phyloP scores from a whole-genome alignment of 768 basidiomycete species.

The Rubroboletus pulcherrimus region DNA sequence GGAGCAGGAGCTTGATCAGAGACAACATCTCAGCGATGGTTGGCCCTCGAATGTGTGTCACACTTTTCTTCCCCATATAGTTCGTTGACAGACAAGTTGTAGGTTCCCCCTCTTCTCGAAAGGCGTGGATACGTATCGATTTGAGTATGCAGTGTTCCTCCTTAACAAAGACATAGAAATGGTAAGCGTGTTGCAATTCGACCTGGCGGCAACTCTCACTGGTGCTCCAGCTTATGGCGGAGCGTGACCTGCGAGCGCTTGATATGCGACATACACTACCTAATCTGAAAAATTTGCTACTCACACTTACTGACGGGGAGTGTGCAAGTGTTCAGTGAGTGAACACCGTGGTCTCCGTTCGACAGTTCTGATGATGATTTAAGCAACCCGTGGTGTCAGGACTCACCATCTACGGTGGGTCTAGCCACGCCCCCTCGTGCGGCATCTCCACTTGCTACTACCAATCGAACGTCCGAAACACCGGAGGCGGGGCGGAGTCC shows the following conservation, averaged over 20 bases:
- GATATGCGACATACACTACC: slow-evolving; percentile 96
- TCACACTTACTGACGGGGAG: slow-evolving; percentile 78
- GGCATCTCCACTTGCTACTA: slow-evolving; percentile 11
- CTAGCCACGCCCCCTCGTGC: slow-evolving; percentile 24
- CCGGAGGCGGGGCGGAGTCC: slow-evolving; percentile 26
- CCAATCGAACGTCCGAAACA: slow-evolving; percentile 20
- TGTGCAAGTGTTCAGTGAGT: slow-evolving; percentile 46
- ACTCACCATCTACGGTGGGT: slow-evolving; percentile 21
- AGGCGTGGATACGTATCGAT: slow-evolving; percentile 94
- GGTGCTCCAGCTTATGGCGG: slow-evolving; percentile 73
- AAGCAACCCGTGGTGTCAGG: slow-evolving; percentile 19
- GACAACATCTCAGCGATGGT: slow-evolving; percentile 95
- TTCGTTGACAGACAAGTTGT: slow-evolving; percentile 11
- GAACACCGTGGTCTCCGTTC: background rate
- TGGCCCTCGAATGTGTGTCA: slow-evolving; percentile 84
- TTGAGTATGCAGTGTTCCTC: slow-evolving; percentile 95
- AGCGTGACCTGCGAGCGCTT: slow-evolving; percentile 81
- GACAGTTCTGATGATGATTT: slow-evolving; percentile 10
- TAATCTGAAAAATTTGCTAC: slow-evolving; percentile 89
- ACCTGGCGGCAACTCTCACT: slow-evolving; percentile 3
- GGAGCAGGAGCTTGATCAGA: slow-evolving; percentile 85
- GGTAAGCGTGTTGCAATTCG: slow-evolving; percentile 39
- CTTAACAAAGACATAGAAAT: slow-evolving; percentile 97
- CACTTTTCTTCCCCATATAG: slow-evolving; percentile 1
- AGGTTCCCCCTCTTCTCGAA: slow-evolving; percentile 95